phyloP scores from a whole-genome alignment of 352 stramenopile species.

The Peronospora farinosa region DNA sequence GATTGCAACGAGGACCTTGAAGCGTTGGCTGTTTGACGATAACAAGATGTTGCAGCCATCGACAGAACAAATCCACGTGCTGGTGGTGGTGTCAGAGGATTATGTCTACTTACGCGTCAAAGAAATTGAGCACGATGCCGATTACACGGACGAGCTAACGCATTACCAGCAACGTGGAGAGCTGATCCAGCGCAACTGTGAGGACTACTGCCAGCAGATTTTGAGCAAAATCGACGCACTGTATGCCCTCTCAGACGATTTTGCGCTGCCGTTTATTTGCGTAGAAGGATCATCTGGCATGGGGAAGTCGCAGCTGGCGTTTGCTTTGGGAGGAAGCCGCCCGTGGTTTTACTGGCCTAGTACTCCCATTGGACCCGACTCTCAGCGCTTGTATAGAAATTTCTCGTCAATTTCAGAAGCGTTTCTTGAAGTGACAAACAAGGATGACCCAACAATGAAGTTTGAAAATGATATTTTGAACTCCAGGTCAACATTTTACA shows the following conservation, averaged over 20 bases:
- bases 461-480: too few relatives aligned
- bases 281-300: constrained; percentile 6
- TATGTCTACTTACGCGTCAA: too few relatives aligned
- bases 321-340: background rate
- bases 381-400: background rate
- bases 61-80: too few relatives aligned
- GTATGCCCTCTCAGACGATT: background rate
- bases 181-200: background rate
- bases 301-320: constrained; percentile 4
- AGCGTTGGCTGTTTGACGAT: too few relatives aligned
- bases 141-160: background rate
- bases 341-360: too few relatives aligned
- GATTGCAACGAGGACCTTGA: too few relatives aligned
- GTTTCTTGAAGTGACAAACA: background rate
- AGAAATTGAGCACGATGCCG: too few relatives aligned
- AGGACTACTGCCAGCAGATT: background rate
- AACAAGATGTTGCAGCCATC: too few relatives aligned
- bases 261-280: constrained; percentile 5
- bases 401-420: constrained; percentile 31
- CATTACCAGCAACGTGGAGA: constrained; percentile 1
- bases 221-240: constrained; percentile 2
- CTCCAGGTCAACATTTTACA: too few relatives aligned
- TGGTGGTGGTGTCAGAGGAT: too few relatives aligned
- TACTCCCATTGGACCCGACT: too few relatives aligned
- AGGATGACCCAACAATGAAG: too few relatives aligned